phyloP scores from a whole-genome alignment of 306 rosid species.

The Mimosa pudica region DNA sequence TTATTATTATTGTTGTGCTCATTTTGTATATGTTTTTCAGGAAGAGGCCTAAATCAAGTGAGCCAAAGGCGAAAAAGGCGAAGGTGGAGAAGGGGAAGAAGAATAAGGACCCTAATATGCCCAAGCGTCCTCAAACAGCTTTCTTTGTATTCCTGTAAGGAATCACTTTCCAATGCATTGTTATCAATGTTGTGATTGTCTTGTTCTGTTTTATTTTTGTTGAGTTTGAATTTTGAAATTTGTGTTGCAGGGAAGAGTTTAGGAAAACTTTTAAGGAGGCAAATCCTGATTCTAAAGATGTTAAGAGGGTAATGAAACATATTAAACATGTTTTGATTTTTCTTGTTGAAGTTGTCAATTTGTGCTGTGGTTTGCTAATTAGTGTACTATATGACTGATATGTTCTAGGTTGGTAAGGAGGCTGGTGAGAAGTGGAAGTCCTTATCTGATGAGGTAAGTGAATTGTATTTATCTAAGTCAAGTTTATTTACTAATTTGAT shows the following conservation, averaged over 20 bases:
- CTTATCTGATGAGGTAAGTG: conserved; percentile 73
- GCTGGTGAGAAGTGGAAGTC: conserved; percentile 87
- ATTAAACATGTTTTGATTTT: neutral
- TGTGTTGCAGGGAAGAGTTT: conserved; percentile 67
- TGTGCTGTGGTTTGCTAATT: neutral
- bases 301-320: conserved; percentile 51
- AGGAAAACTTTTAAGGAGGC: conserved; percentile 73
- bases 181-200: neutral
- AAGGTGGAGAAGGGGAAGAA: conserved; percentile 56
- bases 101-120: conserved; percentile 67
- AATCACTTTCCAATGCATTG: neutral
- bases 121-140: conserved; percentile 86
- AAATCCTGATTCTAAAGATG: conserved; percentile 71
- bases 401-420: conserved; percentile 65
- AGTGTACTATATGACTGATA: neutral
- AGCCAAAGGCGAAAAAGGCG: conserved; percentile 62
- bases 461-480: neutral
- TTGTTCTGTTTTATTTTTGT: neutral
- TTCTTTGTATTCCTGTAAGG: conserved; percentile 71
- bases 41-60: conserved; percentile 57
- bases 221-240: neutral
- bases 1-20: too few species aligned
- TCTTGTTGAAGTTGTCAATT: neutral
- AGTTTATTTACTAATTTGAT: neutral
- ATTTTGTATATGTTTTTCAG: conserved; percentile 28